Conservation (phyloP, 768 basidiomycete species). For the Podaxis sp. region DNA sequence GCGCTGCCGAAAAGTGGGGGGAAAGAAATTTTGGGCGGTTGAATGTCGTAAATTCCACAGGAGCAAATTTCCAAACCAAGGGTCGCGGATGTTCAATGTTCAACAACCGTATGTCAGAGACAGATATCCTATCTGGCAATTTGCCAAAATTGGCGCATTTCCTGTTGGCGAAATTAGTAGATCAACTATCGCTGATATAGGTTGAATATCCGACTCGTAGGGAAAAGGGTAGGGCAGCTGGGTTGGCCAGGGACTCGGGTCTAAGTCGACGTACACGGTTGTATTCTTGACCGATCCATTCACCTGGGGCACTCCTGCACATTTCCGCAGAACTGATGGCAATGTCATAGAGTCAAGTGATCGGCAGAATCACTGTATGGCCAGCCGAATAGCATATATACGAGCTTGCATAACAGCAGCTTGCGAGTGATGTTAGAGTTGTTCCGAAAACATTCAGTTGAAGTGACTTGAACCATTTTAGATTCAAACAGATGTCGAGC, state of each 20-base stretch:
- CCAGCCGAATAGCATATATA: not conserved
- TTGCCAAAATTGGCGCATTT: not conserved
- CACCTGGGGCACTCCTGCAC: not conserved
- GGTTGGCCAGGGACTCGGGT: not conserved
- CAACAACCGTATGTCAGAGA: not conserved
- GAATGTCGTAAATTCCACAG: not conserved
- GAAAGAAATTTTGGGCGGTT: not conserved
- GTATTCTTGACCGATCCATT: not conserved
- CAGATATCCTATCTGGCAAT: not conserved
- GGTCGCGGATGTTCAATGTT: not conserved
- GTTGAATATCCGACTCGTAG: not conserved
- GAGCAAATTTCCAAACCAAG: not conserved
- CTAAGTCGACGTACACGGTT: slow-evolving; percentile 7
- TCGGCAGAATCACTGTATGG: not conserved
- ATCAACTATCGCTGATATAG: not conserved
- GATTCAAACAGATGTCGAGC: not conserved
- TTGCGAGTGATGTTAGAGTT: not conserved
- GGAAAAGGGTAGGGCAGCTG: not conserved
- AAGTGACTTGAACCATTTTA: not conserved
- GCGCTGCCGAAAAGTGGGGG: not conserved
- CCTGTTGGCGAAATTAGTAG: not conserved
- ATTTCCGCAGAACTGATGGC: not conserved
- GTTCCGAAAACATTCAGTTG: not conserved
- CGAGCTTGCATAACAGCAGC: not conserved
- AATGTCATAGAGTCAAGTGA: not conserved